Percentiles rank a stretch among this genome's conserved stretches.
Evolutionary conservation across 1,139 yeast genomes (phyloP).

Genomic region (Suhomyces yuchorum): DNA sequence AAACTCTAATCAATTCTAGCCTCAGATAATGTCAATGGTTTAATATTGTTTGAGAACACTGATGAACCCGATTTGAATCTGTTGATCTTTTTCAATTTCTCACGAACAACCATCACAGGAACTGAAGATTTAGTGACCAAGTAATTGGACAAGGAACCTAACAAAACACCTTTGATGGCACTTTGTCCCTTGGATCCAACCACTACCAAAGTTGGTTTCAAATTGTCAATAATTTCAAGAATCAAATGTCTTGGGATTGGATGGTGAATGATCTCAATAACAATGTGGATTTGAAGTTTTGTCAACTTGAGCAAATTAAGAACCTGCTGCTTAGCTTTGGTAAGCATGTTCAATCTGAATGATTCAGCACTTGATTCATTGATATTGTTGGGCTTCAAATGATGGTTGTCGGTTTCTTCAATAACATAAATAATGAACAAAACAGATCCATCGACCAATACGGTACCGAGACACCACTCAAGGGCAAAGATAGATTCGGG

Average conservation of each 20-base stretch:
- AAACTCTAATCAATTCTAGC: slow-evolving; percentile 45
- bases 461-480: slow-evolving; percentile 89
- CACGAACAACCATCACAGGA: slow-evolving; percentile 90
- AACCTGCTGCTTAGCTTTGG: slow-evolving; percentile 60
- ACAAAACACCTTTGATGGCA: slow-evolving; percentile 73
- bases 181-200: slow-evolving; percentile 80
- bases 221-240: slow-evolving; percentile 77
- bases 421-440: slow-evolving; percentile 77
- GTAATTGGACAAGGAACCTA: slow-evolving; percentile 76
- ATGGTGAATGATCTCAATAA: slow-evolving; percentile 76
- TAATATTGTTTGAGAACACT: slow-evolving; percentile 51
- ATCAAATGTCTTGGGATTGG: slow-evolving; percentile 86
- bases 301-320: slow-evolving; percentile 65
- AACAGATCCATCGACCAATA: slow-evolving; percentile 81
- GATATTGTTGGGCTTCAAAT: slow-evolving; percentile 43
- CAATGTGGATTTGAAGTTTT: slow-evolving; percentile 75
- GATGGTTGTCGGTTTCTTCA: slow-evolving; percentile 62
- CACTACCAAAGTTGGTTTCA: slow-evolving; percentile 80
- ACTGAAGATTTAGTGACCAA: slow-evolving; percentile 76
- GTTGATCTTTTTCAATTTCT: slow-evolving; percentile 74
- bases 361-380: slow-evolving; percentile 50
- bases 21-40: slow-evolving; percentile 52
- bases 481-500: slow-evolving; percentile 85
- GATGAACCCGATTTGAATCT: slow-evolving; percentile 53
- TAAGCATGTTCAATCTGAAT: slow-evolving; percentile 58